Conservation (phyloP, 441 rosid species). For the Geranium incanum region DNA sequence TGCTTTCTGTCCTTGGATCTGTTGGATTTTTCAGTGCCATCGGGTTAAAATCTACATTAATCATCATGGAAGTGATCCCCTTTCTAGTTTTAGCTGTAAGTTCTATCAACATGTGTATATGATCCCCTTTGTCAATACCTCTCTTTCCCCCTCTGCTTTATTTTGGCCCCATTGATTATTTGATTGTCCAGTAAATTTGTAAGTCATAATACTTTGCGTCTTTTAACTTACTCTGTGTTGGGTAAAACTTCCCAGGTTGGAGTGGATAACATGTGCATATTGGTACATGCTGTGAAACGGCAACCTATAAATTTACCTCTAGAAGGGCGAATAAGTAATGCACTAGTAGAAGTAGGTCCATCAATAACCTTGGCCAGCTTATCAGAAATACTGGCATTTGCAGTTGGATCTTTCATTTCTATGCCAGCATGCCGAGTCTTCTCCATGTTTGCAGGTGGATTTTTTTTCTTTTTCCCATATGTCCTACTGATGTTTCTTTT, state of each 20-base stretch:
- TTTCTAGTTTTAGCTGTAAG: slow-evolving; percentile 75
- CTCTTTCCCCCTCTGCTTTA: too few species aligned
- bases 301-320: slow-evolving; percentile 43
- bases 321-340: slow-evolving; percentile 60
- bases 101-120: slow-evolving; percentile 7
- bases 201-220: too few species aligned
- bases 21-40: slow-evolving; percentile 64
- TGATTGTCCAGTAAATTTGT: too few species aligned
- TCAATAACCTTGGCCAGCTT: slow-evolving; percentile 71
- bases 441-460: slow-evolving; percentile 67
- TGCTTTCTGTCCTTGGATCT: slow-evolving; percentile 74
- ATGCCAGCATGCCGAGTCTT: slow-evolving; percentile 84
- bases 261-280: slow-evolving; percentile 77
- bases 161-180: too few species aligned
- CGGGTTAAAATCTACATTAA: slow-evolving; percentile 64
- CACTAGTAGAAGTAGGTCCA: slow-evolving; percentile 72
- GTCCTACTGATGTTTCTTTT: not conserved
- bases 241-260: slow-evolving; percentile 44
- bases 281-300: slow-evolving; percentile 71
- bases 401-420: slow-evolving; percentile 66
- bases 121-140: too few species aligned
- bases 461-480: not conserved
- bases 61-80: slow-evolving; percentile 83
- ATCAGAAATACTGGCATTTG: slow-evolving; percentile 71
- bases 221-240: slow-evolving; percentile 2